A percentile compares a stretch with the other conserved stretches of the same genome.
These are phyloP conservation scores for Pholiota conissans DNA, from an alignment of 768 basidiomycete species.

Conservation along the genomic window DNA sequence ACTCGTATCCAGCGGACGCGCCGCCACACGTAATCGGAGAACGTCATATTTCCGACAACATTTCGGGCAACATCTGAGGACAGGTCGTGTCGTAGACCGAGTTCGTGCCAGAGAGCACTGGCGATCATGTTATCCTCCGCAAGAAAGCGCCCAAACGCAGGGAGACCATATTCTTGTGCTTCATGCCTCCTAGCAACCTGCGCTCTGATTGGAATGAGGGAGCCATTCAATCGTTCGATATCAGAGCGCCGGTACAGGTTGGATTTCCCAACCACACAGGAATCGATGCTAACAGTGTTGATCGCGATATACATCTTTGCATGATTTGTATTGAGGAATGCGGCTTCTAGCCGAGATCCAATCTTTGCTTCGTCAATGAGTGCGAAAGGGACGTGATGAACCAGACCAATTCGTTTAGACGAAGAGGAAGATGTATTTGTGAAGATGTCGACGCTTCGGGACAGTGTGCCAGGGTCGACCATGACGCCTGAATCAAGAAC, in stretches of 20 bases:
- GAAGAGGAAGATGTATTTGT: conserved; percentile 38
- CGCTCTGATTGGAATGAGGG: conserved; percentile 45
- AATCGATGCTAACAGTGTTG: conserved; percentile 85
- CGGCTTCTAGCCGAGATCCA: conserved; percentile 87
- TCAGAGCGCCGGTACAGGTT: conserved; percentile 92
- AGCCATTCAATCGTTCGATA: conserved; percentile 72
- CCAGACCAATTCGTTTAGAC: conserved; percentile 66
- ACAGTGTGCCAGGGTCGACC: conserved; percentile 74
- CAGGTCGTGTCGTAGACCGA: conserved; percentile 83
- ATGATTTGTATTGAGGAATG: conserved; percentile 95
- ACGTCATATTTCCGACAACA: conserved; percentile 83
- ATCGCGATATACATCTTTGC: conserved; percentile 98
- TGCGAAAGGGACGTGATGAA: conserved; percentile 96
- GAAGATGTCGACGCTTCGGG: conserved; percentile 82
- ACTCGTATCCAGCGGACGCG: conserved; percentile 97
- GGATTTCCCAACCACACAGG: conserved; percentile 97
- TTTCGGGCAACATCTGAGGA: conserved; percentile 91
- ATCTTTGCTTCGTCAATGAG: conserved; percentile 64
- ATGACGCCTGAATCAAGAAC: conserved; percentile 95
- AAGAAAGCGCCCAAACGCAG: conserved; percentile 83
- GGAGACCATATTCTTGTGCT: conserved; percentile 52
- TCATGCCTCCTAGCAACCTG: conserved; percentile 23
- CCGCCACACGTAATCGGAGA: conserved; percentile 83
- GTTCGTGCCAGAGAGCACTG: conserved; percentile 88
- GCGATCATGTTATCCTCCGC: conserved; percentile 99